Base-by-base conservation (phyloP, 768 basidiomycete species). In the Filobasidium wieringae region DNA sequence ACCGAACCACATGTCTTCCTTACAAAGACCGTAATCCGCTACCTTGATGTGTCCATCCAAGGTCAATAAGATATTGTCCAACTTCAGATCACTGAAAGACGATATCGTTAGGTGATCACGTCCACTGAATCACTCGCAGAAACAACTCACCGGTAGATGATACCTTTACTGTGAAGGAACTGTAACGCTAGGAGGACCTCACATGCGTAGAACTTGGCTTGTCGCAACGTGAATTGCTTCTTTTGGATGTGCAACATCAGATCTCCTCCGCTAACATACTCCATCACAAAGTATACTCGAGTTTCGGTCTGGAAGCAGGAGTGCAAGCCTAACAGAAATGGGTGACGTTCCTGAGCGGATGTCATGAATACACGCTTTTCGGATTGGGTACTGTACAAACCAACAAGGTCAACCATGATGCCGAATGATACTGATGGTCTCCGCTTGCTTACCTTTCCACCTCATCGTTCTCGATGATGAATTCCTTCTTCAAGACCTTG, bases 271-370 rank as follows among this genome's bases (percentile, higher is more conserved):
- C 89, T 91, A 62, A 99, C 87, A 75, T 97, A 99, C 76, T 97
- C 95, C 95, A 99, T 97, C 66, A 97, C 95, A 71, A 99, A 97
- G 78, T 99, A 99, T 52, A 99, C 86, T 22, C 95, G 86, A 4
- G 95, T 97, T 75, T 97, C 95, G 4, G 95, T 97, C 77, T 99
- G 95, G 83, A 99, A 99, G 78, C 95, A 97, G 15, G 93, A 97
- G 71, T 97, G 95, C 37, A 99, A 79, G 12, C 86, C 88, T 62
- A 99, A 84, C 39, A 99, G 76, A 82, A 99, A 99, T 0, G 95
- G 95, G 76, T 99, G 95, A 4, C 92, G 83, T 72, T 97, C 91
- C 60, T 86, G 81, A 4, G 95, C 93, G n/a, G 95, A 93, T 14
- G 93, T 85, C 58, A 97, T 77, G 77, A 96, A 97, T 36, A 99